phyloP scores from a whole-genome alignment of 1,139 yeast genomes.

The Debaryomyces subglobosus region DNA sequence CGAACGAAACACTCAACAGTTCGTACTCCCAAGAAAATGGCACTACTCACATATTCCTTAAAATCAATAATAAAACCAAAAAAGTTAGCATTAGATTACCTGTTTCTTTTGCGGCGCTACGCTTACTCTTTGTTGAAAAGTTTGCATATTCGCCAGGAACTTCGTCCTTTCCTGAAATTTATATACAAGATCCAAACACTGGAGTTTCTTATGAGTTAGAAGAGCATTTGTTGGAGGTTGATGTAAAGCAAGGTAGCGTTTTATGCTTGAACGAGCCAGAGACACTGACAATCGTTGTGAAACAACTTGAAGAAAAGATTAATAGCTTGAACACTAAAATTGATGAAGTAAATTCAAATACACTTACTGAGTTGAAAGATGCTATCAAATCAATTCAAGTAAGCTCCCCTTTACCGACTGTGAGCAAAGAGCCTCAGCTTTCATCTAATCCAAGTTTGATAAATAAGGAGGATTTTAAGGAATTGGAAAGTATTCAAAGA shows the following conservation, averaged over 20 bases:
- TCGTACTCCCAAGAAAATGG: slow-evolving; percentile 6
- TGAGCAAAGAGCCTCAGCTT: not conserved
- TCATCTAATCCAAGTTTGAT: slow-evolving; percentile 3
- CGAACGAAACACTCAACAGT: not conserved
- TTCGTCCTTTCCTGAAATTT: slow-evolving; percentile 76
- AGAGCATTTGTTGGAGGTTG: slow-evolving; percentile 56
- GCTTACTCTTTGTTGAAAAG: slow-evolving; percentile 80
- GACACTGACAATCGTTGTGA: slow-evolving; percentile 22
- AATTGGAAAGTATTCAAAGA: slow-evolving; percentile 37
- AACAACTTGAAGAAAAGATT: slow-evolving; percentile 32
- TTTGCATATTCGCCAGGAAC: slow-evolving; percentile 83
- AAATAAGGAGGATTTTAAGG: slow-evolving; percentile 9
- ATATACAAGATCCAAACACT: slow-evolving; percentile 63
- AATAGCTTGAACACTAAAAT: slow-evolving; percentile 33
- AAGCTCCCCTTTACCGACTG: slow-evolving; percentile 15
- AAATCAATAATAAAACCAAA: slow-evolving; percentile 62
- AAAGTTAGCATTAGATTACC: slow-evolving; percentile 57
- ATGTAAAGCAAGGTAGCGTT: slow-evolving; percentile 62
- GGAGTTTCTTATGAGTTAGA: slow-evolving; percentile 80
- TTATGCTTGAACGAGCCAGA: slow-evolving; percentile 54
- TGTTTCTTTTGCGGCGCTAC: slow-evolving; percentile 62
- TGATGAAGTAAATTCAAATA: slow-evolving; percentile 27
- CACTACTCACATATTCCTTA: slow-evolving; percentile 47
- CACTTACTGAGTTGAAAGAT: slow-evolving; percentile 27
- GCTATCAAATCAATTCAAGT: slow-evolving; percentile 27